Conservation (phyloP, 257 asterid species). For the Asclepias syriaca region DNA sequence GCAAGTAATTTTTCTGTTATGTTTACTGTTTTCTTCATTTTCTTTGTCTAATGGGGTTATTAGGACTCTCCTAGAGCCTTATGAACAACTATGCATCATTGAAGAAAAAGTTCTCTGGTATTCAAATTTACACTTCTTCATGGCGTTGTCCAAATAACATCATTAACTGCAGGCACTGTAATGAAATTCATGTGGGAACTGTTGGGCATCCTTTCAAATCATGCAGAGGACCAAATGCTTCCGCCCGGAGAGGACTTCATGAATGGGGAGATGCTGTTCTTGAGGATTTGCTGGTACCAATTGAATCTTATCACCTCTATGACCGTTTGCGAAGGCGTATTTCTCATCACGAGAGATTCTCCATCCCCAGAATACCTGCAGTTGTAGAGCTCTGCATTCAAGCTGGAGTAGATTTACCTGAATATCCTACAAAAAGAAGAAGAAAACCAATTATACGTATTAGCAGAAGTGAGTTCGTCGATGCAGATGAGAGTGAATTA, state of each 20-base stretch:
- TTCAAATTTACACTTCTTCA: not conserved
- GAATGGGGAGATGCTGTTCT: conserved; percentile 73
- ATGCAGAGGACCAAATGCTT: conserved; percentile 67
- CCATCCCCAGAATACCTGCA: conserved; percentile 83
- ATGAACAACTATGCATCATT: not conserved
- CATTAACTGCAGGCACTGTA: conserved; percentile 64
- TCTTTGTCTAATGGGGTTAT: not conserved
- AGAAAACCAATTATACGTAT: conserved; percentile 83
- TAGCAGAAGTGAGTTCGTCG: conserved; percentile 74
- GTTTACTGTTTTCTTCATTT: conserved; percentile 13
- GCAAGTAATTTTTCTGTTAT: conserved; percentile 66
- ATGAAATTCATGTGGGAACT: conserved; percentile 84
- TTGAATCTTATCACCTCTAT: conserved; percentile 73
- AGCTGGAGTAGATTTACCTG: conserved; percentile 86
- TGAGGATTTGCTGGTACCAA: conserved; percentile 65
- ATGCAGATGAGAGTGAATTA: conserved; percentile 89
- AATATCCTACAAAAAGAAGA: conserved; percentile 84
- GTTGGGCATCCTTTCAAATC: conserved; percentile 88
- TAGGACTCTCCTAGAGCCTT: not conserved
- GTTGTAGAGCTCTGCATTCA: conserved; percentile 92
- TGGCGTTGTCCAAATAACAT: not conserved
- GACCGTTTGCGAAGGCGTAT: conserved; percentile 87
- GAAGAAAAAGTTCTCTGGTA: conserved; percentile 1
- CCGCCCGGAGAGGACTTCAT: conserved; percentile 66
- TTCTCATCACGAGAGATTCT: conserved; percentile 70